A percentile compares a stretch with the other conserved stretches of the same genome.
Conservation (phyloP, 1,284 basidiomycete genomes). For the Pseudomicrostroma phylloplanum region DNA sequence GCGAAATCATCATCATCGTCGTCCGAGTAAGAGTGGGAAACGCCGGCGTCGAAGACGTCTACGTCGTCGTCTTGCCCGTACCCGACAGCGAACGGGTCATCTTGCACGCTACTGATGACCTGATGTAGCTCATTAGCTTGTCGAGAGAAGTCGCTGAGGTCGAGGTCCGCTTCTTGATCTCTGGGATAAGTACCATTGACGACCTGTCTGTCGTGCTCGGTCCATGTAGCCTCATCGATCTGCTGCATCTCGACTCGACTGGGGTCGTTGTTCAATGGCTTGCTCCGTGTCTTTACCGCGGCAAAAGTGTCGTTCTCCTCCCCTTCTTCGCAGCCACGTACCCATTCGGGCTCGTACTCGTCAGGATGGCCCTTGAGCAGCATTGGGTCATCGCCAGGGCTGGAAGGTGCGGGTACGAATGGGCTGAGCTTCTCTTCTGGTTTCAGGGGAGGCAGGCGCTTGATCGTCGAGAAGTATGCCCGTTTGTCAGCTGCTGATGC, state of each 20-base stretch:
- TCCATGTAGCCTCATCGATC: not conserved
- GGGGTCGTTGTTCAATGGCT: not conserved
- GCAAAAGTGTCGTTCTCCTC: conserved; percentile 5
- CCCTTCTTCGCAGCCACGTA: not conserved
- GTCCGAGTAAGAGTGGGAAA: not conserved
- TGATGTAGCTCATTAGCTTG: not conserved
- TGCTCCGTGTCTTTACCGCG: not conserved
- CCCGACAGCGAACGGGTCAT: not conserved
- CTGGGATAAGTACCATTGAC: not conserved
- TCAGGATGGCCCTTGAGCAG: conserved; percentile 1
- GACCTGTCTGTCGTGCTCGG: not conserved
- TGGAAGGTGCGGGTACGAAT: not conserved
- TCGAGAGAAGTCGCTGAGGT: conserved; percentile 1
- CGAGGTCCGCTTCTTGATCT: not conserved
- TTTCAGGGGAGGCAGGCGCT: not conserved
- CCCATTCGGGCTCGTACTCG: not conserved
- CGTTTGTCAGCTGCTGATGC: not conserved
- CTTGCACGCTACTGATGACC: not conserved
- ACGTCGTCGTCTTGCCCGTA: not conserved
- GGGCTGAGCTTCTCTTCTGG: not conserved
- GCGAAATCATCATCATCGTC: not conserved
- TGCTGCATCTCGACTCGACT: not conserved
- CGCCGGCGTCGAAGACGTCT: not conserved
- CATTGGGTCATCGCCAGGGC: not conserved
- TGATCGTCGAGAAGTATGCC: not conserved